These are phyloP conservation scores for Penicillium vulpinum DNA, from an alignment of 2,329 filamentous ascomycete genomes.

Conservation along the genomic window DNA sequence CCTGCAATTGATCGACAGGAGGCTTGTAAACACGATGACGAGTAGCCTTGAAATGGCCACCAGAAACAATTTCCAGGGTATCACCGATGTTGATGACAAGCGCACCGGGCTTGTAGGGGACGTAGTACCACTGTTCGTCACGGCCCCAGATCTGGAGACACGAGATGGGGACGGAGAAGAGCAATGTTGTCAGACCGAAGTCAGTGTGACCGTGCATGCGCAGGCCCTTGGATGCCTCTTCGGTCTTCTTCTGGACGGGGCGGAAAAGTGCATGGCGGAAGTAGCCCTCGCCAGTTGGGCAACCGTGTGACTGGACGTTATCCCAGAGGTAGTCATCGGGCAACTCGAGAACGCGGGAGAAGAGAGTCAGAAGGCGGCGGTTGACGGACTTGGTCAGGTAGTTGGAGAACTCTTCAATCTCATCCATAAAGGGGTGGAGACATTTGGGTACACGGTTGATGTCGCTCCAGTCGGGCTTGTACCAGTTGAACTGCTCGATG, in stretches of 20 bases:
- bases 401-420: slow-evolving; percentile 49
- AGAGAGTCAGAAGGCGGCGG: slow-evolving; percentile 43
- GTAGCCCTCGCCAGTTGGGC: slow-evolving; percentile 48
- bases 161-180: slow-evolving; percentile 51
- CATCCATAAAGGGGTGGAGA: slow-evolving; percentile 52
- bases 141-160: slow-evolving; percentile 50
- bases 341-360: slow-evolving; percentile 48
- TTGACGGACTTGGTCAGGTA: slow-evolving; percentile 53
- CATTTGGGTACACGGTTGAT: slow-evolving; percentile 46
- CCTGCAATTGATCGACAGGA: slow-evolving; percentile 38
- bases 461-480: slow-evolving; percentile 49
- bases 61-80: slow-evolving; percentile 48
- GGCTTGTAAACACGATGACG: slow-evolving; percentile 47
- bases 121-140: slow-evolving; percentile 50
- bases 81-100: slow-evolving; percentile 55
- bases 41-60: slow-evolving; percentile 51
- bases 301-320: slow-evolving; percentile 47
- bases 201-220: slow-evolving; percentile 53
- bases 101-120: slow-evolving; percentile 45
- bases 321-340: slow-evolving; percentile 49
- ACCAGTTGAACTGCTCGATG: slow-evolving; percentile 59
- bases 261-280: slow-evolving; percentile 50
- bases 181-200: slow-evolving; percentile 49
- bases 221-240: slow-evolving; percentile 37
- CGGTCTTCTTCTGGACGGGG: slow-evolving; percentile 36